Base-by-base conservation (phyloP, 345 rosid genomes). In the Corymbia maculata region DNA sequence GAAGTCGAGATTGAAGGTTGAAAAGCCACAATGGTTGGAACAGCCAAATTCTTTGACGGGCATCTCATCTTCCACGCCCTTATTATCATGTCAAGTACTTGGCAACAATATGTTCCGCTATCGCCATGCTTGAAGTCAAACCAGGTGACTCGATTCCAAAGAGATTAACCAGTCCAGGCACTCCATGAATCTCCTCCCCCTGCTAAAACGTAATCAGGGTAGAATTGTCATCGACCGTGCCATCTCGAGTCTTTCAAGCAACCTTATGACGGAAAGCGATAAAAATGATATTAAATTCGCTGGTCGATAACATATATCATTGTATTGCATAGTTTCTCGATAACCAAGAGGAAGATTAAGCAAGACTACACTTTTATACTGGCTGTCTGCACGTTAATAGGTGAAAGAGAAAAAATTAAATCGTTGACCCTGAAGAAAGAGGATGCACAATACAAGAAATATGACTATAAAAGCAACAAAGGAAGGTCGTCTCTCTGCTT, bases 71-170 rank as follows among this genome's bases (percentile, higher is more conserved):
- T 75, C 82, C 26, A 13, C 15, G 19, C 49, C 49, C 15, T 87
- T 26, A 47, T 47, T 85, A 19, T 91, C 90, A 89, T 66, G 89
- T 86, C 88, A 87, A 89, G 93, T 94, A 93, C 90, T 91, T 95
- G 91, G 94, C 86, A 87, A 93, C 97, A 85, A 95, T 36, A 92
- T 94, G 89, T 90, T 97, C 98, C 79, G 98, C 99, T 88, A 97
- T 96, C 4, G 99, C 98, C 94, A 97, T 86, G 94, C 99, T 96
- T 88, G 98, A 94, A 50, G 99, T 97, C 80, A 97, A 90, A 86
- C 99, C 99, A n/a, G 99, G 99, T 2, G 99, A 96, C 89, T 97
- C 99, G 10, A 97, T 95, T 82, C 99, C 99, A 26, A 93, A 95
- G 88, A 97, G 97, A 92, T 96, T 97, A 42, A 96, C 97, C 68